phyloP scores from a whole-genome alignment of 257 asterid species.

The Paraleonurus japonicus region DNA sequence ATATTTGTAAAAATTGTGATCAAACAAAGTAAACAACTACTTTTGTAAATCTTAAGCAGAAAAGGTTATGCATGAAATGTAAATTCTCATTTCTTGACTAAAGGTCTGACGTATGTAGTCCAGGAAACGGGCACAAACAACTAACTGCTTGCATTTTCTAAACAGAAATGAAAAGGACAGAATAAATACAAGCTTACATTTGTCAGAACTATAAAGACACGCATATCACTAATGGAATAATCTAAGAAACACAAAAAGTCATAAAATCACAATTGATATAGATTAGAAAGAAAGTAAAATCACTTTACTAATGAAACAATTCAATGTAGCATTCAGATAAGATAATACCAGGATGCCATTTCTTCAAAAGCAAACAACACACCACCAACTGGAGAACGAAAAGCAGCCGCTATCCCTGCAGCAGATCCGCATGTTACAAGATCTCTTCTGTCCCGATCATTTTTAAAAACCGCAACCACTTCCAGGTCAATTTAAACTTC shows the following conservation, averaged over 20 bases:
- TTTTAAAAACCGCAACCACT: slow-evolving; percentile 70
- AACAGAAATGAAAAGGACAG: neutral
- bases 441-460: slow-evolving; percentile 89
- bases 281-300: neutral
- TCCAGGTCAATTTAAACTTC: slow-evolving; percentile 66
- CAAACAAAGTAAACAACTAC: too few species aligned
- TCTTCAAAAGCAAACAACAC: slow-evolving; percentile 86
- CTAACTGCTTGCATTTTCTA: neutral
- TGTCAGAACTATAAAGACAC: neutral
- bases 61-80: neutral
- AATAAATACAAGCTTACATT: neutral
- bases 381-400: slow-evolving; percentile 98
- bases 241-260: neutral
- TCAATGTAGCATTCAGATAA: neutral
- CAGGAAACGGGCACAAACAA: neutral
- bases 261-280: neutral
- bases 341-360: slow-evolving; percentile 87
- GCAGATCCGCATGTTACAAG: slow-evolving; percentile 96
- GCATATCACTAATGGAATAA: neutral
- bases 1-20: neutral
- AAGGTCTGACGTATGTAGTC: neutral
- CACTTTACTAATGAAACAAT: neutral
- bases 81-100: neutral
- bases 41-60: too few species aligned
- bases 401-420: slow-evolving; percentile 98